These are phyloP conservation scores for Pestalotiopsis sp. DNA, from an alignment of 2,329 filamentous ascomycete genomes.

Conservation along the genomic window DNA sequence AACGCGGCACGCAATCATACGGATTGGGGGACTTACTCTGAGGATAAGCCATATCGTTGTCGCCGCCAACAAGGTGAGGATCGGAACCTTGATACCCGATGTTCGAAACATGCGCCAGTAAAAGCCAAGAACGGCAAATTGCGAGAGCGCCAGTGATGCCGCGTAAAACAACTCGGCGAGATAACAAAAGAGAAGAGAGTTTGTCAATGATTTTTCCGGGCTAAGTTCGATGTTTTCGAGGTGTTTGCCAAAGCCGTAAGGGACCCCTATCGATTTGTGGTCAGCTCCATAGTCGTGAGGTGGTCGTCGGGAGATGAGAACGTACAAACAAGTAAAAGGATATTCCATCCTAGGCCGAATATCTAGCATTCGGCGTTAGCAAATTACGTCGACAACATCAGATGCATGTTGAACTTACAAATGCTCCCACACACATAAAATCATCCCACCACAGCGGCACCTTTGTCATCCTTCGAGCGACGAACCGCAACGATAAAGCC, in stretches of 20 bases:
- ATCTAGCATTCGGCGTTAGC: neutral
- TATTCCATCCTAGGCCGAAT: neutral
- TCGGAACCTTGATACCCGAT: slow-evolving; percentile 9
- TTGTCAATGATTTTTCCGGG: neutral
- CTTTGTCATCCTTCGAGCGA: slow-evolving; percentile 6
- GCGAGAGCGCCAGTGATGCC: slow-evolving; percentile 5
- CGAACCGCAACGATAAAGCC: slow-evolving; percentile 1
- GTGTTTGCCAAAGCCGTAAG: neutral
- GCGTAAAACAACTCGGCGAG: slow-evolving; percentile 10
- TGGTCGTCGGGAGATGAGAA: neutral
- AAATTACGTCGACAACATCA: neutral
- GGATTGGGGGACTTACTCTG: neutral
- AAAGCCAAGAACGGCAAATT: slow-evolving; percentile 10
- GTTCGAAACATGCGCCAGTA: slow-evolving; percentile 13
- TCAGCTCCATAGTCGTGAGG: neutral
- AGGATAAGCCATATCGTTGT: slow-evolving; percentile 5
- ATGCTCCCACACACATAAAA: slow-evolving; percentile 7
- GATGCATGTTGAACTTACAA: neutral
- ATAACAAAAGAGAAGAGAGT: slow-evolving; percentile 2
- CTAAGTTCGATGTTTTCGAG: neutral
- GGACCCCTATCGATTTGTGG: neutral
- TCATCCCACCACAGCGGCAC: slow-evolving; percentile 11
- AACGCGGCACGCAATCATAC: neutral
- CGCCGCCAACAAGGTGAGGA: slow-evolving; percentile 1
- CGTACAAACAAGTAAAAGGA: slow-evolving; percentile 1